Percentiles rank a stretch among this genome's conserved stretches.
Conservation (phyloP, 805 yeast species). For the Starmerella khaoyaiensis region DNA sequence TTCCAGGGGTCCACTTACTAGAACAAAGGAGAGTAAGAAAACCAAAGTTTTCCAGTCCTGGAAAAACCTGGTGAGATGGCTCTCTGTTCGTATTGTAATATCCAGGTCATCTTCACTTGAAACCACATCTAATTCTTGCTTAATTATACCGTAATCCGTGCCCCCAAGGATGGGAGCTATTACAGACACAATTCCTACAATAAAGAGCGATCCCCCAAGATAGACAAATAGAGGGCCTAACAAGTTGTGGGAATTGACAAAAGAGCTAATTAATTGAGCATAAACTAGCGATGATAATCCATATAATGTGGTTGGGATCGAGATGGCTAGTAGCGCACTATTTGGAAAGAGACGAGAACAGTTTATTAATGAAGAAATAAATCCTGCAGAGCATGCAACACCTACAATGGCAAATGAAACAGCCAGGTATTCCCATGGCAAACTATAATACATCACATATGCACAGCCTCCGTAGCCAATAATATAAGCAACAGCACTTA, state of each 20-base stretch:
- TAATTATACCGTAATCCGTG: constrained; percentile 8
- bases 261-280: constrained; percentile 38
- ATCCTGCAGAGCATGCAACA: constrained; percentile 30
- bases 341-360: constrained; percentile 79
- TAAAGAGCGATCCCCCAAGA: constrained; percentile 20
- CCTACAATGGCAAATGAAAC: constrained; percentile 29
- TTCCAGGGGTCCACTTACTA: constrained; percentile 73
- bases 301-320: constrained; percentile 77
- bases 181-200: constrained; percentile 22
- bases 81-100: no score
- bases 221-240: constrained; percentile 11
- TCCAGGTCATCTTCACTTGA: not conserved
- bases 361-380: constrained; percentile 34
- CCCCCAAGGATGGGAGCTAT: constrained; percentile 20
- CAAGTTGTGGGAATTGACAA: not conserved
- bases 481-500: constrained; percentile 47
- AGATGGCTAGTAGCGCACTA: constrained; percentile 65
- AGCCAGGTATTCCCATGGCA: constrained; percentile 22
- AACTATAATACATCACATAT: constrained; percentile 9
- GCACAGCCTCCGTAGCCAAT: constrained; percentile 50
- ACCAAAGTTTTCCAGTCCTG: constrained; percentile 35
- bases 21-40: constrained; percentile 47
- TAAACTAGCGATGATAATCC: constrained; percentile 72
- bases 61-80: constrained; percentile 22
- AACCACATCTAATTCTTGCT: not conserved